Evolutionary conservation across 108 stramenopile species (phyloP), one percentile per base, ranked within the genome.

Genomic region (Cyclotella baltica): DNA sequence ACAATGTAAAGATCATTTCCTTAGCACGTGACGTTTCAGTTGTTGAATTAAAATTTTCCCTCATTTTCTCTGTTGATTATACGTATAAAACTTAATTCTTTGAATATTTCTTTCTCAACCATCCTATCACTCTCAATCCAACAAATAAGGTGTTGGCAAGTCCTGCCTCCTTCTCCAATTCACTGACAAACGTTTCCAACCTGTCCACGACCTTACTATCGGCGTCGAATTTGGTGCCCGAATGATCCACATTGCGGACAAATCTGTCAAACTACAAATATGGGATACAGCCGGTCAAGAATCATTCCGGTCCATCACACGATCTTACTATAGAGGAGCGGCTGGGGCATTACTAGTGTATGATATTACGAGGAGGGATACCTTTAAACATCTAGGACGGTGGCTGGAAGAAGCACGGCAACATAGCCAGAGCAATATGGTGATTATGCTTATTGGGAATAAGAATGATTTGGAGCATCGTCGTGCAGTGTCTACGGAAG

Each of bases 181-280:
- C 90, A 99, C 98, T 33, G 99, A 99, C 89, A 99, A 99, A 85
- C 93, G 99, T 38, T 99, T 99, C 86, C 98, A 98, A 75, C 98
- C 97, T 16, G 98, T 99, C 22, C 98, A 99, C 67, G 99, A 99
- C 72, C 88, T 99, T 57, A 99, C 99, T 16, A 99, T 99, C 72
- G 99, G 99, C 8, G 99, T 99, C 29, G 95, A 99, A 87, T 99
- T 99, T 65, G 99, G 99, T 64, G 98, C 99, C 19, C 93, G 98
- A 19, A 97, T 98, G 96, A 87, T 98, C 67, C 78, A 71, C 56
- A 89, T 99, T 13, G 95, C 93, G 50, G 87, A 93, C 81, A 95
- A 98, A 40, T 81, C 85, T 34, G 92, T 98, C 74, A 99, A 98
- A 76, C 76, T 95, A 40, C 94, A 95, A 86, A 96, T 94, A 47